Percentiles rank a stretch among this genome's conserved stretches.
Evolutionary conservation across 169 alveolate genomes (phyloP).

Genomic region (Plasmodium knowlesi): DNA sequence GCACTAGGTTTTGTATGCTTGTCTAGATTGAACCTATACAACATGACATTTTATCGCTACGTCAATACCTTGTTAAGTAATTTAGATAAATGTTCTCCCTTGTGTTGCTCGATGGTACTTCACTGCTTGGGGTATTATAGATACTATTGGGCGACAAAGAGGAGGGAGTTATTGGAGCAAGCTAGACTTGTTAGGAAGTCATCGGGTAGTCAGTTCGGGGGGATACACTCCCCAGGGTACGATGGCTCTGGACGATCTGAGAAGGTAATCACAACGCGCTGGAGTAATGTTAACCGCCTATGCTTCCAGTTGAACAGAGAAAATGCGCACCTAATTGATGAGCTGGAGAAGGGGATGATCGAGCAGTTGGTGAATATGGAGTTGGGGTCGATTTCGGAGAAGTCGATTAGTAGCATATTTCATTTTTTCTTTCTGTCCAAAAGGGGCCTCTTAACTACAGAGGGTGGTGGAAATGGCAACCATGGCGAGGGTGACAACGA

Average conservation of each 20-base stretch:
- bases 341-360: constrained; percentile 37
- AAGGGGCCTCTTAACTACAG: neutral
- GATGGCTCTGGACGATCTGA: neutral
- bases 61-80: constrained; percentile 6
- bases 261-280: neutral
- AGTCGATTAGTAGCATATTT: constrained; percentile 58
- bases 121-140: constrained; percentile 63
- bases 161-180: neutral
- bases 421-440: constrained; percentile 55
- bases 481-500: neutral
- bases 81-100: neutral
- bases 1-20: constrained; percentile 42
- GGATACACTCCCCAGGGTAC: neutral
- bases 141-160: constrained; percentile 1
- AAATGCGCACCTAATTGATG: constrained; percentile 8
- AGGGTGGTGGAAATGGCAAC: neutral
- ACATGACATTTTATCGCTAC: constrained; percentile 36
- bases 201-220: neutral
- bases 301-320: neutral
- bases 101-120: constrained; percentile 30
- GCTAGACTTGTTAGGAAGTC: neutral
- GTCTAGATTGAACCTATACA: constrained; percentile 31
- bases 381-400: constrained; percentile 23
- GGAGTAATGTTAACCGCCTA: neutral
- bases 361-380: neutral